These are phyloP conservation scores for Nothopassalora personata DNA, from an alignment of 2,329 filamentous ascomycete species.

Conservation along the genomic window DNA sequence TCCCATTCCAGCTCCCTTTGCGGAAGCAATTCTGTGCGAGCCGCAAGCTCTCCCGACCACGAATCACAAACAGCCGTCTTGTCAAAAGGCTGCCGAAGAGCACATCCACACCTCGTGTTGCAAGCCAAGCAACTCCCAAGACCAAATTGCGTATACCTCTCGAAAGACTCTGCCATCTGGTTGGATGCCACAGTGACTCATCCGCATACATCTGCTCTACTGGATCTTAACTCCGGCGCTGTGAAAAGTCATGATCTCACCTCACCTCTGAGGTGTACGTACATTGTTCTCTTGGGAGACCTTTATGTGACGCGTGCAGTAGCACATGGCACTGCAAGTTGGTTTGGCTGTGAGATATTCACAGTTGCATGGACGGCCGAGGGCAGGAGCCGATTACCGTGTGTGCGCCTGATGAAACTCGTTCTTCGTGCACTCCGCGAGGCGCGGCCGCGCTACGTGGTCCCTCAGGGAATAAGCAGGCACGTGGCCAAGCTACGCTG, in stretches of 20 bases:
- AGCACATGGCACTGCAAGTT: neutral
- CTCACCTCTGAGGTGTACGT: neutral
- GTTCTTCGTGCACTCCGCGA: neutral
- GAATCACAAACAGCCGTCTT: neutral
- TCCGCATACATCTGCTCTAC: no score
- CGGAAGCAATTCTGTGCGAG: neutral
- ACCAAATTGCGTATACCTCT: neutral
- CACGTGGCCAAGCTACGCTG: neutral
- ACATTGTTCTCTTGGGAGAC: neutral
- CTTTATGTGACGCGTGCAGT: neutral
- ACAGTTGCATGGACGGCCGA: no score
- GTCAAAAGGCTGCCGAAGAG: neutral
- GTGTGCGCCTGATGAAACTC: neutral
- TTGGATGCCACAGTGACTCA: neutral
- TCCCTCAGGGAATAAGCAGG: neutral
- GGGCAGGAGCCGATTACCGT: no score
- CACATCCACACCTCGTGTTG: neutral
- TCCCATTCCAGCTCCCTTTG: neutral
- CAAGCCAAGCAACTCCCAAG: slow-evolving; percentile 5
- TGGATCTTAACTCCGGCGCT: neutral
- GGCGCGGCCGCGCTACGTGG: no score
- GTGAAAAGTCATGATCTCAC: neutral
- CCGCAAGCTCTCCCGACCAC: neutral
- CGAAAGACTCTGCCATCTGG: neutral
- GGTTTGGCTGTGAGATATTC: neutral